Evolutionary conservation across 2,329 filamentous ascomycete species (phyloP), one percentile per base, ranked within the genome.

Genomic region (Fusarium proliferatum): DNA sequence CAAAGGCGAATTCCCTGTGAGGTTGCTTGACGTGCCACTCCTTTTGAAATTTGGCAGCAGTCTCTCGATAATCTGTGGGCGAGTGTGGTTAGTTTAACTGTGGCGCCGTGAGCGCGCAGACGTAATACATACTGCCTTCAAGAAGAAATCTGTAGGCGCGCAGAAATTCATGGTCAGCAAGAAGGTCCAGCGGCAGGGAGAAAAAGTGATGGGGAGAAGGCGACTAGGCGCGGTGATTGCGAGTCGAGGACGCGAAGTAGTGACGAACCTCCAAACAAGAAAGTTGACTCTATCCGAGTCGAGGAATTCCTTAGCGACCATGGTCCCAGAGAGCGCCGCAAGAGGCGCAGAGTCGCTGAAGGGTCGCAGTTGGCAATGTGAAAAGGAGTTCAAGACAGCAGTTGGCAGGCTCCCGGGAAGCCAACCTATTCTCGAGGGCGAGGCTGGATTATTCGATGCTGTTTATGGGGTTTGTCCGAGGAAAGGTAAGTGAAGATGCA

Each of bases 261-360:
- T 74, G 79, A 88, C 90, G 83, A 86, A 92, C 90, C 89, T 91
- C 90, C 90, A 92, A 81, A 92, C 87, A 82, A 92, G 87, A 86
- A 89, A 92, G 85, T 92, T 92, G 86, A 92, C 85, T 85, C 88
- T 87, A 82, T 92, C 87, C 75, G 89, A 91, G 86, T 91, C 88
- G 79, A 92, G 86, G 80, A 86, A 86, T 84, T 90, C 88, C 85
- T 90, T 90, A 79, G 77, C 76, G 76, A 82, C 81, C 88, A 90
- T 90, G 78, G 77, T 79, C 30, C 72, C 73, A 71, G 73, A 75
- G 73, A 71, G 79, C 79, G 79, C 79, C 80, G 76, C 74, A 76
- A 73, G 74, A 78, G 79, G 80, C 79, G 81, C 79, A 76, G 73
- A 64, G 78, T 76, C 71, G 78, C 75, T 72, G 71, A 72, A 70